Conservation (phyloP, 2,329 filamentous ascomycete species). For the Zymoseptoria pseudotritici region DNA sequence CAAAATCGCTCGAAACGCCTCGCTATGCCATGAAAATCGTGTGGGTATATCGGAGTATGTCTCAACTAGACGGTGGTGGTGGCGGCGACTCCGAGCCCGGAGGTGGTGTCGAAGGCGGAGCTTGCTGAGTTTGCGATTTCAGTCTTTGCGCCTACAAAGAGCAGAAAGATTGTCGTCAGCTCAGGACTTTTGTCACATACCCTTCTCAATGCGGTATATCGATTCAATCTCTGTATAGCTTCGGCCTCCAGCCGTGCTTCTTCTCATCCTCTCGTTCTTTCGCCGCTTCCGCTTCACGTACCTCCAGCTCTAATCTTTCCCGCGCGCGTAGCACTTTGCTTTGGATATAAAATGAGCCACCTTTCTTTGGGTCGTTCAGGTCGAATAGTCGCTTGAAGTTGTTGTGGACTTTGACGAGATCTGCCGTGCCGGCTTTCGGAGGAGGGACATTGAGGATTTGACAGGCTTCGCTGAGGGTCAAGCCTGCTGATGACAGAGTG, state of each 20-base stretch:
- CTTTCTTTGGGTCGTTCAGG: constrained; percentile 87
- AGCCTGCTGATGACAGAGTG: constrained; percentile 58
- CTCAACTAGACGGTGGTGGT: constrained; percentile 12
- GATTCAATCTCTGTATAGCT: constrained; percentile 77
- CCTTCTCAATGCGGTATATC: neutral
- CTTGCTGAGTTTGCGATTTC: constrained; percentile 19
- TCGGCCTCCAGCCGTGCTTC: constrained; percentile 85
- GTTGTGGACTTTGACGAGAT: constrained; percentile 71
- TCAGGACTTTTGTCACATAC: constrained; percentile 9
- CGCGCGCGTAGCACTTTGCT: constrained; percentile 90
- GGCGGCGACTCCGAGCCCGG: constrained; percentile 2
- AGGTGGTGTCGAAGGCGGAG: constrained; percentile 5
- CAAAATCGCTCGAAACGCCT: constrained; percentile 15
- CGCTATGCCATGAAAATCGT: constrained; percentile 22
- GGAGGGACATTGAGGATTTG: constrained; percentile 94
- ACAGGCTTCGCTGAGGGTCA: constrained; percentile 94
- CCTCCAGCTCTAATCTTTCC: constrained; percentile 84
- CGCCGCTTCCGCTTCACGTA: constrained; percentile 63
- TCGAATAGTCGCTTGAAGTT: constrained; percentile 95
- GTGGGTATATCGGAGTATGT: constrained; percentile 5
- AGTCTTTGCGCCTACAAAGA: constrained; percentile 24
- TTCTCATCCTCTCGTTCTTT: constrained; percentile 68
- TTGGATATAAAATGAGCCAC: constrained; percentile 95
- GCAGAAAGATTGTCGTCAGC: constrained; percentile 14
- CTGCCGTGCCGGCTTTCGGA: constrained; percentile 67